Evolutionary conservation across 176 grass and related monocot genomes (phyloP).

Genomic region (Dactylis glomerata): DNA sequence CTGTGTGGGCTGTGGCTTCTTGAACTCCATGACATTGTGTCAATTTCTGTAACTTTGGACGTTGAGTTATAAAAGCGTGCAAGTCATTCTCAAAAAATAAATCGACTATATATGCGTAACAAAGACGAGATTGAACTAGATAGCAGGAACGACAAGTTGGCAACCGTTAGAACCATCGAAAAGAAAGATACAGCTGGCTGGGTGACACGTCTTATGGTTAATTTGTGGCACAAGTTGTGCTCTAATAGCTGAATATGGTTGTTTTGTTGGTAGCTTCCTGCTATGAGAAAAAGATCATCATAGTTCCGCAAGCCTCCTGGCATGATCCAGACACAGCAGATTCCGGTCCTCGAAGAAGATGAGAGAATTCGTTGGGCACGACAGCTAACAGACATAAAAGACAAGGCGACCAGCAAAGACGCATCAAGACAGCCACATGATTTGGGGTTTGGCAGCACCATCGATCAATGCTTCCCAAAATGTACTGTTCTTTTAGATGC

Average conservation of each 20-base stretch:
- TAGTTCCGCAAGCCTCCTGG: background rate
- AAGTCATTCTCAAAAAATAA: too few species aligned
- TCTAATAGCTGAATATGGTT: background rate
- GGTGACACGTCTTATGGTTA: background rate
- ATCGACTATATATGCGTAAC: background rate
- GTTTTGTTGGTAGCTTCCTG: background rate
- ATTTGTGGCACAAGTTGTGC: background rate
- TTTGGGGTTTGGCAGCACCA: background rate
- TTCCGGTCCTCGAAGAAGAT: background rate
- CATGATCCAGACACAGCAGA: background rate
- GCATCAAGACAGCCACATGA: background rate
- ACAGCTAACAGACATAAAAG: background rate
- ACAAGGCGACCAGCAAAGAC: background rate
- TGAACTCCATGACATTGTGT: too few species aligned
- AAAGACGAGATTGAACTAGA: background rate
- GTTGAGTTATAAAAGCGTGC: too few species aligned
- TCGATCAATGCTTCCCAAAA: background rate
- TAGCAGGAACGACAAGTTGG: background rate
- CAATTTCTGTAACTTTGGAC: too few species aligned
- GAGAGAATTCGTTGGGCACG: background rate
- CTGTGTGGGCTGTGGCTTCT: too few species aligned
- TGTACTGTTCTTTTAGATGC: background rate
- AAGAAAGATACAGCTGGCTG: background rate
- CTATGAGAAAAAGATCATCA: background rate
- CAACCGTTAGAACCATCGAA: background rate